Percentiles rank a stretch among this genome's conserved stretches.
These are phyloP conservation scores for Capillidium heterosporum DNA, from an alignment of 371 early-diverging fungal genomes.

Conservation along the genomic window DNA sequence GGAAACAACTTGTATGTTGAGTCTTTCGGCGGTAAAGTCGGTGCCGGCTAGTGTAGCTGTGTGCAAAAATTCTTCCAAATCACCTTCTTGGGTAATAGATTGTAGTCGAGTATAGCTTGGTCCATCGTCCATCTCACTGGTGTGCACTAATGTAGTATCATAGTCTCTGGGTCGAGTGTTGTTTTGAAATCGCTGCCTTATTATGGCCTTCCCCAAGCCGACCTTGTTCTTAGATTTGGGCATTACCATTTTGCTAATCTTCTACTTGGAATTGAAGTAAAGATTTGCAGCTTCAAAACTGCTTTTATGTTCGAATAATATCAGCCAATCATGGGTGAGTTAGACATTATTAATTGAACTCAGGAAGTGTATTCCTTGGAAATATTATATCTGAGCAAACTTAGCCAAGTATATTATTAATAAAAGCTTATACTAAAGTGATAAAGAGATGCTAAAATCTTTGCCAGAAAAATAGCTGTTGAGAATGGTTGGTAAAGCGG, in stretches of 20 bases:
- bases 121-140: constrained; percentile 68
- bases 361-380: too few species aligned
- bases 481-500: too few species aligned
- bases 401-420: too few species aligned
- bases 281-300: too few species aligned
- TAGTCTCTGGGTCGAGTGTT: constrained; percentile 45
- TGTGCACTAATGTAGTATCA: constrained; percentile 60
- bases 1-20: constrained; percentile 72
- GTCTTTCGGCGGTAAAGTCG: constrained; percentile 83
- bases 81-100: constrained; percentile 91
- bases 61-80: constrained; percentile 85
- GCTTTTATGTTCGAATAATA: too few species aligned
- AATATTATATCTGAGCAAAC: too few species aligned
- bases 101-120: constrained; percentile 74
- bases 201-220: constrained; percentile 79
- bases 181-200: constrained; percentile 77
- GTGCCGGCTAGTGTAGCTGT: constrained; percentile 91
- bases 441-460: too few species aligned
- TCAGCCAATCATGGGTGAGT: too few species aligned
- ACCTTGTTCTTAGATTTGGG: constrained; percentile 30
- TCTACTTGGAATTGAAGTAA: too few species aligned
- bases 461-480: too few species aligned
- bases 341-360: too few species aligned
- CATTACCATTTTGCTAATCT: constrained; percentile 11
- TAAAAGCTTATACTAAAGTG: too few species aligned